A percentile compares a stretch with the other conserved stretches of the same genome.
Conservation (phyloP, 2,329 filamentous ascomycete species). For the Metarhizium robertsii region DNA sequence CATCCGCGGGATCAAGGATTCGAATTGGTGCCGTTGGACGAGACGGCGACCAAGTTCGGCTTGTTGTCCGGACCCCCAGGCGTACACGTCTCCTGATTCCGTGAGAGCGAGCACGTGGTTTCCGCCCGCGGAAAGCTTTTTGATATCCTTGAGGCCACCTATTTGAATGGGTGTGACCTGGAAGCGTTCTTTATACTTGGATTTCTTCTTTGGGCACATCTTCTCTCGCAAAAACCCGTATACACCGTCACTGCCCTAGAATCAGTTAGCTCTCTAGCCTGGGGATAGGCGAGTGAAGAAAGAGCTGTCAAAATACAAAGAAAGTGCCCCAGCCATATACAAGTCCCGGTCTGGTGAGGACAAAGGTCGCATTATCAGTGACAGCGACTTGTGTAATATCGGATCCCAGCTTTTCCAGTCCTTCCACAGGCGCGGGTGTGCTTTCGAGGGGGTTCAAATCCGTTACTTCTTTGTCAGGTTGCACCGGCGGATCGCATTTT, state of each 20-base stretch:
- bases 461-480: constrained; percentile 26
- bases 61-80: constrained; percentile 28
- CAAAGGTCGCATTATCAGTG: constrained; percentile 60
- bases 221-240: constrained; percentile 7
- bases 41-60: constrained; percentile 38
- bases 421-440: constrained; percentile 38
- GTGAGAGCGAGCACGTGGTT: constrained; percentile 60
- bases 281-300: no score
- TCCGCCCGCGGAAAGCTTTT: constrained; percentile 48
- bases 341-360: constrained; percentile 55
- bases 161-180: constrained; percentile 33
- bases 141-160: constrained; percentile 48
- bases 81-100: constrained; percentile 30
- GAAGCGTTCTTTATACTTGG: constrained; percentile 1
- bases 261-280: not conserved
- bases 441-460: constrained; percentile 50
- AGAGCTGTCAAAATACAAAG: constrained; percentile 31
- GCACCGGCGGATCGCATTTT: constrained; percentile 32
- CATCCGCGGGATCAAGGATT: constrained; percentile 35
- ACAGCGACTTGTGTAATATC: constrained; percentile 52
- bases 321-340: constrained; percentile 76
- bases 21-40: constrained; percentile 38
- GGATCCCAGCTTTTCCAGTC: constrained; percentile 36
- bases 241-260: constrained; percentile 6
- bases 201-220: constrained; percentile 27